A percentile compares a stretch with the other conserved stretches of the same genome.
Conservation (phyloP, 371 early-diverging fungal species). For the Apophysomyces variabilis region DNA sequence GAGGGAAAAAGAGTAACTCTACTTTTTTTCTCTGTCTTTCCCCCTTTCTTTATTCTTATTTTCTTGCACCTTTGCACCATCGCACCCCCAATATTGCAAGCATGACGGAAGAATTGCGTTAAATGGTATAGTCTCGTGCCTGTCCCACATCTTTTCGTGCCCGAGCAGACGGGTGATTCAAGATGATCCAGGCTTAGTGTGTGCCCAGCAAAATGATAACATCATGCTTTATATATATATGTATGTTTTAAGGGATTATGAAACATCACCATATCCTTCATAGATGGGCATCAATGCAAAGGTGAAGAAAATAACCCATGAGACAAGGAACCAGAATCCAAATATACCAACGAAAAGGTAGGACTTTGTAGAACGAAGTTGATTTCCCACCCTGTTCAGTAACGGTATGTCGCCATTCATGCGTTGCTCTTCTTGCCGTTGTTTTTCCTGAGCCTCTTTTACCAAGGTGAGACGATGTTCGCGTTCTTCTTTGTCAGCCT, state of each 20-base stretch:
- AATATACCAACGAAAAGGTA: slow-evolving; percentile 33
- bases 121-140: slow-evolving; percentile 5
- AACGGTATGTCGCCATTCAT: slow-evolving; percentile 12
- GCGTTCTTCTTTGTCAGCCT: slow-evolving; percentile 39
- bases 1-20: not conserved
- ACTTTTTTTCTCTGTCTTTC: not conserved
- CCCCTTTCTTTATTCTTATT: not conserved
- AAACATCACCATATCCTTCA: slow-evolving; percentile 24
- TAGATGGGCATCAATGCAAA: slow-evolving; percentile 57
- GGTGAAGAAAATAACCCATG: slow-evolving; percentile 46
- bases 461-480: slow-evolving; percentile 33
- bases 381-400: slow-evolving; percentile 33
- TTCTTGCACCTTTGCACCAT: not conserved
- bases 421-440: slow-evolving; percentile 19
- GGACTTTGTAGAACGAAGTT: slow-evolving; percentile 26
- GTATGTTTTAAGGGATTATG: no score
- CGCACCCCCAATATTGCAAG: not conserved
- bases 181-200: no score
- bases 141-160: no score
- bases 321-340: slow-evolving; percentile 38
- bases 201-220: slow-evolving; percentile 1
- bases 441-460: slow-evolving; percentile 33
- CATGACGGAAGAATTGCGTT: slow-evolving; percentile 9
- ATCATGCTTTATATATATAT: slow-evolving; percentile 6
- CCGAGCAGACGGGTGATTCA: no score